Base-by-base conservation (phyloP, 495 filamentous ascomycete species). In the Talaromyces nanjingensis region DNA sequence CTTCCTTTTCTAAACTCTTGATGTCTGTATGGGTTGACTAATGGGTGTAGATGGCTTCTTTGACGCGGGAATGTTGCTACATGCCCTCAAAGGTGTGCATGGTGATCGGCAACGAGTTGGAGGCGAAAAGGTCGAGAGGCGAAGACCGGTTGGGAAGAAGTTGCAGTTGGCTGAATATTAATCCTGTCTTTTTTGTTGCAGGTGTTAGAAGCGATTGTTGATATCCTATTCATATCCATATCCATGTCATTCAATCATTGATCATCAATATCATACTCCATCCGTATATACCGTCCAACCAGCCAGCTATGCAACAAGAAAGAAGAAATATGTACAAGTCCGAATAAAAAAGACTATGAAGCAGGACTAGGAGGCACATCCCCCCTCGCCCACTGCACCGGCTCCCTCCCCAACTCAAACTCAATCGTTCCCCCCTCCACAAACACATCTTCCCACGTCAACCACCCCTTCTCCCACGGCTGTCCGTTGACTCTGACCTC, bases 31-130 rank as follows among this genome's bases (percentile, higher is more conserved):
- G 33, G 33, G 25, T 14, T 25, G 57, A 63, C 72, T 77, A 67
- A 79, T 59, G 25, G 62, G 47, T 54, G 31, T 68, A 97, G 92
- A 97, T 80, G 92, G 92, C 42, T 96, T 97, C 81, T 97, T 97
- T 76, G 92, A 97, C 76, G 91, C 92, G 2, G 92, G 92, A 34
- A 93, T 96, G 91, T 83, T 97, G 6, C 81, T 93, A 7, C 90
- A 93, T 73, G 92, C 91, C 9, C 84, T 96, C 29, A 93, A 92
- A 72, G 88, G 79, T 6, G 72, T 83, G 25, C 79, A 74, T 65
- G 78, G 81, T 54, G 79, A 83, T 29, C 76, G 79, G 39, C 79
- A 86, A 49, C 71, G 73, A 33, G 63, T 60, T 8, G 72, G 74
- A 25, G 71, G 70, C 6, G 76, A 79, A 31, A 78, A 77, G 60